Evolutionary conservation across 2,329 filamentous ascomycete species (phyloP), one percentile per base, ranked within the genome.

Genomic region (Cadophora sp.): DNA sequence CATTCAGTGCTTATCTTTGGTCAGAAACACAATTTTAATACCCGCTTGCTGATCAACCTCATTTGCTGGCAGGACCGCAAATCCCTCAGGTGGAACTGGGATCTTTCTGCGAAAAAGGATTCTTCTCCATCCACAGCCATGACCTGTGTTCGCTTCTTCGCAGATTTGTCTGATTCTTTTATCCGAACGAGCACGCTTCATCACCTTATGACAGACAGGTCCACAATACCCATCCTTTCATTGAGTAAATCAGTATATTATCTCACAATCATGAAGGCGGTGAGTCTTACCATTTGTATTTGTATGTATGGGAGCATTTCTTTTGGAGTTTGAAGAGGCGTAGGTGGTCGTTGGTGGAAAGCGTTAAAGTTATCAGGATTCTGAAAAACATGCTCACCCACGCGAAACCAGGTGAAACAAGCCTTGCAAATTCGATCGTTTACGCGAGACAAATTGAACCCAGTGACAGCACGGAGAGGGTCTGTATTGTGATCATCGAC

Each of bases 401-500:
- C 31, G 7, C n/a, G n/a, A 26, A 51, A 63, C 61, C 61, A 63
- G 4, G 46, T 63, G 4, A 51, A 19, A 16, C 61, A 63, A 12
- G 31, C 29, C 11, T 5, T 31, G 34, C 61, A 63, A 11, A 63
- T n/a, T 27, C 48, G 29, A 19, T 63, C 60, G 3, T 14, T 6
- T 9, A 27, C 29, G n/a, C 48, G 61, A 53, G 31, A 43, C 6
- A 11, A 40, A n/a, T 63, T 63, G 61, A 55, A 63, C n/a, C 1
- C 31, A 14, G 2, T 2, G 11, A 59, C 11, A 24, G 55, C 55
- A 22, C 3, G 4, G 40, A 4, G n/a, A 3, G 34, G 55, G 4
- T 40, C 5, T 2, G 12, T 11, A 19, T 59, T 40, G 22, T 3
- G 4, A 24, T 40, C n/a, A 24, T 40, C 55, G 16, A 4, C n/a